Percentiles rank a stretch among this genome's conserved stretches.
These are phyloP conservation scores for Aspergillus hancockii DNA, from an alignment of 495 filamentous ascomycete species.

Conservation along the genomic window DNA sequence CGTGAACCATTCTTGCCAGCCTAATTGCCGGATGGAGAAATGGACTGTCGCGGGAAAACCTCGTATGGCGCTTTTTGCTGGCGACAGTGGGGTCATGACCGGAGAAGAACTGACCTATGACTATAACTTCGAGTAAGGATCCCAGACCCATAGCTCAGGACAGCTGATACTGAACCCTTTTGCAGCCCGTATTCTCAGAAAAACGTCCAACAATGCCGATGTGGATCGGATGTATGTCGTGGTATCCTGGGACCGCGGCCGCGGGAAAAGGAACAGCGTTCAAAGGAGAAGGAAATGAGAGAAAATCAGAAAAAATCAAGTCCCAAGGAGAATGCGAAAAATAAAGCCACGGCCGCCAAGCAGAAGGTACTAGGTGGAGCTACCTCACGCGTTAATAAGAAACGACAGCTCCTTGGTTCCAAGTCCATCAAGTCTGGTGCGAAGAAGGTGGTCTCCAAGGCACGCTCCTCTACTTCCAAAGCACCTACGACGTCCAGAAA, in stretches of 20 bases:
- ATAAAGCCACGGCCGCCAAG: slow-evolving; percentile 32
- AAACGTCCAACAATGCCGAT: slow-evolving; percentile 81
- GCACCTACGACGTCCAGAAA: slow-evolving; percentile 14
- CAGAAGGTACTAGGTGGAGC: slow-evolving; percentile 27
- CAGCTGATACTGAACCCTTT: slow-evolving; percentile 14
- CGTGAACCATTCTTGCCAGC: slow-evolving; percentile 95
- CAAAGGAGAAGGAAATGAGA: slow-evolving; percentile 39
- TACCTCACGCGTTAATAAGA: slow-evolving; percentile 32
- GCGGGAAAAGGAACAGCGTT: slow-evolving; percentile 51
- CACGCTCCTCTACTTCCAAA: slow-evolving; percentile 20
- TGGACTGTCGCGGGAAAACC: slow-evolving; percentile 95
- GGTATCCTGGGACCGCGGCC: slow-evolving; percentile 76
- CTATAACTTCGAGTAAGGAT: slow-evolving; percentile 87
- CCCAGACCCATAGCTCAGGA: background rate
- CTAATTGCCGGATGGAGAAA: slow-evolving; percentile 97
- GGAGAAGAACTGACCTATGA: slow-evolving; percentile 98
- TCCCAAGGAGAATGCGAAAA: slow-evolving; percentile 37
- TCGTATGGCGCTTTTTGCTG: slow-evolving; percentile 95
- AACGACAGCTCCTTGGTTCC: slow-evolving; percentile 34
- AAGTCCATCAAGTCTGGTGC: slow-evolving; percentile 40
- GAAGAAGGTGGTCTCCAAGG: slow-evolving; percentile 37
- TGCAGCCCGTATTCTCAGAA: slow-evolving; percentile 69
- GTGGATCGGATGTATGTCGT: slow-evolving; percentile 73
- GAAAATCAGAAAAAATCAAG: slow-evolving; percentile 35
- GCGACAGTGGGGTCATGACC: slow-evolving; percentile 83